Evolutionary conservation across 2,329 filamentous ascomycete genomes (phyloP), one percentile per base, ranked within the genome.

Genomic region (Ophiostoma angusticollis): DNA sequence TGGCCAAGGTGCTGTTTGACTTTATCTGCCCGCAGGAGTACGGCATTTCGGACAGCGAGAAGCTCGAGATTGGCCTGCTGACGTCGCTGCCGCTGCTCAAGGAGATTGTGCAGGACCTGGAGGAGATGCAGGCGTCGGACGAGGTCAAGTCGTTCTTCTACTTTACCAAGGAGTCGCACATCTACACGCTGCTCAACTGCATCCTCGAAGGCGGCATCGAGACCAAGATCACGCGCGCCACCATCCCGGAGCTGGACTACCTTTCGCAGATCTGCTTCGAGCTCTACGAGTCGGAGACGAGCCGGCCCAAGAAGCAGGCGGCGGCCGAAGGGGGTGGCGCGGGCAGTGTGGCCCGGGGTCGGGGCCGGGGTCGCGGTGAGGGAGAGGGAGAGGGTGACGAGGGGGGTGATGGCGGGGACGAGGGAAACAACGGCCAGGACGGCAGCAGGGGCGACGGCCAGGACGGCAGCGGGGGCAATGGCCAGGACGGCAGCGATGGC

Each of bases 11-110:
- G 11, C 65, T 98, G 12, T 98, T 98, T 53, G 91, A 98, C 60
- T 98, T 95, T 57, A 93, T 98, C 52, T 94, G 91, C 39, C 91
- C 91, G 1, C 91, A 98, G 53, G 91, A 98, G 59, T 98, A 98
- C 54, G 91, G 91, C 39, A 98, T 98, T 49, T 85, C 83, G 4
- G 83, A 95, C 53, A 80, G 78, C 43, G 91, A 98, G 61, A 98
- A 98, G 55, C 73, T 98, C n/a, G 91, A 98, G 57, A 98, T 98
- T 57, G 91, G 91, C 2, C 72, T 98, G 2, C 65, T 98, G 49
- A 98, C 91, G 0, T 95, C 87, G 11, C 66, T 98, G 33, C 93
- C 91, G 3, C 68, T 98, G 13, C 74, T 98, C 32, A 93, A 93
- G 58, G 91, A 98, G 61, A 95, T 98, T 51, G 91, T 98, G 6